These are phyloP conservation scores for Dothistroma pini DNA, from an alignment of 2,329 filamentous ascomycete species.

Conservation along the genomic window DNA sequence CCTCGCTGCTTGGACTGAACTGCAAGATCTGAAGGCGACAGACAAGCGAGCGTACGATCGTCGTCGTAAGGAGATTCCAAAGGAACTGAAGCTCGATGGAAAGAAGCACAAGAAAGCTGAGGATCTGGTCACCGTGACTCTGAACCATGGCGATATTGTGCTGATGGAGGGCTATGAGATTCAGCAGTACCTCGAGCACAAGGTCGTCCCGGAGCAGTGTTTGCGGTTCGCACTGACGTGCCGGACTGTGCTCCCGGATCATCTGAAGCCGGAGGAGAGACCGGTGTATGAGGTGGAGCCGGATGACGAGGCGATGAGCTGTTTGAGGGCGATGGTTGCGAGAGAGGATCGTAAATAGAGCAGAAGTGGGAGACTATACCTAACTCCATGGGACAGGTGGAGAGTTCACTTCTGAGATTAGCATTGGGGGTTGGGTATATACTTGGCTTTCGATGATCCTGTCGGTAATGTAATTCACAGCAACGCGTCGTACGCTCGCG, in stretches of 20 bases:
- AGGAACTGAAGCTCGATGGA: conserved; percentile 36
- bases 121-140: conserved; percentile 42
- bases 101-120: conserved; percentile 34
- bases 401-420: neutral
- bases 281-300: conserved; percentile 38
- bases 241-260: conserved; percentile 48
- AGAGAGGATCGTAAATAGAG: conserved; percentile 1
- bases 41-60: conserved; percentile 25
- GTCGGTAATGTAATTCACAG: no score
- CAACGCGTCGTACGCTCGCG: no score
- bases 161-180: conserved; percentile 60
- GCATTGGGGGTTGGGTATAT: neutral
- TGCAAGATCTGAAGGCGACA: conserved; percentile 24
- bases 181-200: conserved; percentile 59
- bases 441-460: no score
- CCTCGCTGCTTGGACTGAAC: conserved; percentile 29
- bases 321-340: conserved; percentile 13
- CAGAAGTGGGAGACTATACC: neutral
- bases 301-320: conserved; percentile 31
- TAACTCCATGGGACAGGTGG: neutral
- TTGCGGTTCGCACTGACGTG: conserved; percentile 57
- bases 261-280: conserved; percentile 39
- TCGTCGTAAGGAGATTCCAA: conserved; percentile 34
- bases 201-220: conserved; percentile 49
- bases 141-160: conserved; percentile 62